Evolutionary conservation across 2,329 filamentous ascomycete species (phyloP).

Genomic region (Neospermospora avenae): DNA sequence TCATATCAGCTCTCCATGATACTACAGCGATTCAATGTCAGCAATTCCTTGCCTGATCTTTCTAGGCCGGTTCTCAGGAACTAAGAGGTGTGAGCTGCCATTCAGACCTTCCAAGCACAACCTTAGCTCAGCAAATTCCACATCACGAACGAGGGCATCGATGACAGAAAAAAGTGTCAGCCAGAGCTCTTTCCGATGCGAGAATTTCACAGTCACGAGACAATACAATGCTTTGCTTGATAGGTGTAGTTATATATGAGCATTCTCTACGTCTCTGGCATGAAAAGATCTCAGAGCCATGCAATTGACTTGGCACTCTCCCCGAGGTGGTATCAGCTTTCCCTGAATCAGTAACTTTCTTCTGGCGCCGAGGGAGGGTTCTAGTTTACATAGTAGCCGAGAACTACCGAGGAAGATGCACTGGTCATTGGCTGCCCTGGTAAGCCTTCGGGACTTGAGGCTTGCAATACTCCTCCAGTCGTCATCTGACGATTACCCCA

Average conservation of each 20-base stretch:
- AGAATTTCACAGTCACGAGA: too few species aligned
- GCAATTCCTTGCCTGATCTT: too few species aligned
- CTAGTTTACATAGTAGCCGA: background rate
- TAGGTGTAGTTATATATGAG: too few species aligned
- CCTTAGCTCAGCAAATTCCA: background rate
- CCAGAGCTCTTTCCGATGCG: too few species aligned
- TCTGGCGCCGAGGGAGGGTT: too few species aligned
- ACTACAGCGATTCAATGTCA: background rate
- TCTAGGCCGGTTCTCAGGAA: background rate
- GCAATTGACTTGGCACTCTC: too few species aligned
- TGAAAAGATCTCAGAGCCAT: too few species aligned
- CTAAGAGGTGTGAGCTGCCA: background rate
- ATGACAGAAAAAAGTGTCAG: too few species aligned
- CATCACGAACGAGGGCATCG: too few species aligned
- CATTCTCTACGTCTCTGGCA: background rate
- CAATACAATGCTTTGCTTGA: too few species aligned
- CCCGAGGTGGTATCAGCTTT: too few species aligned
- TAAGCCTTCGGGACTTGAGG: conserved; percentile 10
- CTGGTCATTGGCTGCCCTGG: background rate
- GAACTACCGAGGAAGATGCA: conserved; percentile 3
- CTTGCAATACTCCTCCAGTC: conserved; percentile 7
- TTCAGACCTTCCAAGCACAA: background rate
- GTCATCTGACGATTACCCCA: conserved; percentile 8
- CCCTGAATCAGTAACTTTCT: too few species aligned
- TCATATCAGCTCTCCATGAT: background rate